Evolutionary conservation across 164 flowering plant genomes (phyloP).

Genomic region (Aristolochia californica): DNA sequence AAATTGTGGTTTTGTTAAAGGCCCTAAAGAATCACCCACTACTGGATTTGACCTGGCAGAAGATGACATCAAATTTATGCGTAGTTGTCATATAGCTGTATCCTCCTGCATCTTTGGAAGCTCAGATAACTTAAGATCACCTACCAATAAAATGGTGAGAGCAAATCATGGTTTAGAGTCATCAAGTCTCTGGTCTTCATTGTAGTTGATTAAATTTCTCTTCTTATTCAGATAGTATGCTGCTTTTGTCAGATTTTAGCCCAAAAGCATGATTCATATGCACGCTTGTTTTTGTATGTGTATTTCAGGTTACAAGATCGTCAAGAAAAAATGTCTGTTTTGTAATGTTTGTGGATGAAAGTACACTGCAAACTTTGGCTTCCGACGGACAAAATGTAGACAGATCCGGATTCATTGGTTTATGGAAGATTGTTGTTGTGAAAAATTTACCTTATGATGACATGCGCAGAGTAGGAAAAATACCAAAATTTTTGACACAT

Average conservation of each 20-base stretch:
- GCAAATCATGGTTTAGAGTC: neutral
- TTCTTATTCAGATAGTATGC: neutral
- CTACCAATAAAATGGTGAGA: conserved; percentile 63
- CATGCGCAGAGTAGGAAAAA: conserved; percentile 94
- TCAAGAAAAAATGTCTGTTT: conserved; percentile 97
- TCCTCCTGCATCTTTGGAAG: conserved; percentile 95
- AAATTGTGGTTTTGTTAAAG: conserved; percentile 87
- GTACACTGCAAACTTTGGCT: conserved; percentile 60
- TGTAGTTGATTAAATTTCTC: neutral
- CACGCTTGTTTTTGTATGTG: neutral
- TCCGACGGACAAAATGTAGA: conserved; percentile 74
- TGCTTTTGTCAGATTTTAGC: neutral
- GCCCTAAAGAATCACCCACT: conserved; percentile 64
- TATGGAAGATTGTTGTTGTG: conserved; percentile 91
- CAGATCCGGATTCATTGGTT: conserved; percentile 62
- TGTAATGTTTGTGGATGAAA: conserved; percentile 88
- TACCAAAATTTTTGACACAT: conserved; percentile 86
- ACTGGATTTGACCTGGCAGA: conserved; percentile 95
- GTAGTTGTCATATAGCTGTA: conserved; percentile 91
- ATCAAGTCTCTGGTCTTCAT: too few relatives aligned
- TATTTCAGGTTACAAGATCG: conserved; percentile 59
- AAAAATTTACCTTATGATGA: conserved; percentile 81
- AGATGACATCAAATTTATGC: conserved; percentile 73
- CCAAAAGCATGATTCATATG: neutral
- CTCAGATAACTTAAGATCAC: conserved; percentile 79